Evolutionary conservation across 2,329 filamentous ascomycete species (phyloP).

Genomic region (Sporothrix protearum): DNA sequence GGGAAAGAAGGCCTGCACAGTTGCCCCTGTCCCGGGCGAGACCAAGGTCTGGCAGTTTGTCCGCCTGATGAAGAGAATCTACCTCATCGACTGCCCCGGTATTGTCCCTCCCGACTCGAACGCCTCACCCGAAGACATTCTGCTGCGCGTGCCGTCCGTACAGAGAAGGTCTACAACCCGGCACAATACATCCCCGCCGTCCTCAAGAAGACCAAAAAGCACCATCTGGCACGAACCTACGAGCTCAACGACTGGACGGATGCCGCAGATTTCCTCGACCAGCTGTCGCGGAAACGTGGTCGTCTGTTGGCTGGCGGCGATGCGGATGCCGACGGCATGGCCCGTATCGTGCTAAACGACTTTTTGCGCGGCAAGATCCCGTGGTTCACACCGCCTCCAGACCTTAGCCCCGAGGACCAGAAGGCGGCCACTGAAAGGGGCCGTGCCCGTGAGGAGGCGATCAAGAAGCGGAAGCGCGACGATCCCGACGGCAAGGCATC

Average conservation of each 20-base stretch:
- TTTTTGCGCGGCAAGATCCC: conserved; percentile 93
- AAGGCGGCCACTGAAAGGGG: conserved; percentile 54
- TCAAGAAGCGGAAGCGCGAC: conserved; percentile 68
- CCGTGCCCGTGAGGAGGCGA: conserved; percentile 82
- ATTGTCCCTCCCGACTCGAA: conserved; percentile 85
- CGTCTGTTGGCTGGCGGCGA: conserved; percentile 80
- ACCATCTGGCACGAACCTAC: conserved; percentile 90
- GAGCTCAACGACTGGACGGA: conserved; percentile 76
- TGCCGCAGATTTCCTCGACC: conserved; percentile 77
- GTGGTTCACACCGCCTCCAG: conserved; percentile 85
- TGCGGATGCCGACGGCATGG: conserved; percentile 88
- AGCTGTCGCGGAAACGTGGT: conserved; percentile 81
- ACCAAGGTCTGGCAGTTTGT: conserved; percentile 67
- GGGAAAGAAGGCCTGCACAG: conserved; percentile 89
- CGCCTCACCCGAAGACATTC: conserved; percentile 81
- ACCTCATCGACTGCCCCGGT: conserved; percentile 94
- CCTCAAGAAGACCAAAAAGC: conserved; percentile 72
- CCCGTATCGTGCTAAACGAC: conserved; percentile 95
- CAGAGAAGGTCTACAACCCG: conserved; percentile 94
- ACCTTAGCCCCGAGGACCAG: conserved; percentile 50
- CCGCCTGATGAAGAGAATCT: conserved; percentile 65
- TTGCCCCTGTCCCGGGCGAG: conserved; percentile 87
- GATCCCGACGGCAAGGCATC: conserved; percentile 45
- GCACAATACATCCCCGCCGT: conserved; percentile 92
- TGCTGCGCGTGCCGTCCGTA: conserved; percentile 84